Percentiles rank a stretch among this genome's conserved stretches.
Evolutionary conservation across 2,329 filamentous ascomycete species (phyloP).

Genomic region (Penicillium fuscoglaucum): DNA sequence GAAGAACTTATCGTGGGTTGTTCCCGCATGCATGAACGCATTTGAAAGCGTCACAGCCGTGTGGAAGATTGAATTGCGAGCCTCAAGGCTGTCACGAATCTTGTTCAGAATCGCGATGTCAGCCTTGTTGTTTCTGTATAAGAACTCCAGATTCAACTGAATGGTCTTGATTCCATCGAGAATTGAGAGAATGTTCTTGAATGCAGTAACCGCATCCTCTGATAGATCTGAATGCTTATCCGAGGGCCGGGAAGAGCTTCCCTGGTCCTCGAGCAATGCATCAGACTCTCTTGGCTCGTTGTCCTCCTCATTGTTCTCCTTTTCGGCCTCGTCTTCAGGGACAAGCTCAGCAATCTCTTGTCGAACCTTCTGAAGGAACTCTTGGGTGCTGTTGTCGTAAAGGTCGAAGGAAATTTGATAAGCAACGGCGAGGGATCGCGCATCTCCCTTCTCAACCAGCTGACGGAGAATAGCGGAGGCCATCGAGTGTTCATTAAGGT

Average conservation of each 20-base stretch:
- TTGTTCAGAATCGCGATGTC: conserved; percentile 93
- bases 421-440: conserved; percentile 76
- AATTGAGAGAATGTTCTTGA: conserved; percentile 59
- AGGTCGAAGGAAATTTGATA: conserved; percentile 98
- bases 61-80: conserved; percentile 97
- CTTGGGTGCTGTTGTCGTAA: conserved; percentile 97
- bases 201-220: conserved; percentile 56
- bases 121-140: conserved; percentile 92
- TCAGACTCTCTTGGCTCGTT: conserved; percentile 59
- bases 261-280: conserved; percentile 56
- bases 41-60: conserved; percentile 96
- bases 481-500: conserved; percentile 87
- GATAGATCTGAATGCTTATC: conserved; percentile 47
- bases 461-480: conserved; percentile 82
- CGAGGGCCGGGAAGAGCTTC: conserved; percentile 38
- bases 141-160: conserved; percentile 90
- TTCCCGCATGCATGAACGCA: conserved; percentile 98
- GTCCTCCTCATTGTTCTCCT: conserved; percentile 53
- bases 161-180: conserved; percentile 92
- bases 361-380: conserved; percentile 89
- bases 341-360: conserved; percentile 67
- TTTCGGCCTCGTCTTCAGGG: conserved; percentile 42
- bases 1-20: conserved; percentile 98
- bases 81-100: conserved; percentile 91
- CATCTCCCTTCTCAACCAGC: conserved; percentile 76